These are phyloP conservation scores for Malus hybrid DNA, from an alignment of 331 rosid genomes.

Conservation along the genomic window DNA sequence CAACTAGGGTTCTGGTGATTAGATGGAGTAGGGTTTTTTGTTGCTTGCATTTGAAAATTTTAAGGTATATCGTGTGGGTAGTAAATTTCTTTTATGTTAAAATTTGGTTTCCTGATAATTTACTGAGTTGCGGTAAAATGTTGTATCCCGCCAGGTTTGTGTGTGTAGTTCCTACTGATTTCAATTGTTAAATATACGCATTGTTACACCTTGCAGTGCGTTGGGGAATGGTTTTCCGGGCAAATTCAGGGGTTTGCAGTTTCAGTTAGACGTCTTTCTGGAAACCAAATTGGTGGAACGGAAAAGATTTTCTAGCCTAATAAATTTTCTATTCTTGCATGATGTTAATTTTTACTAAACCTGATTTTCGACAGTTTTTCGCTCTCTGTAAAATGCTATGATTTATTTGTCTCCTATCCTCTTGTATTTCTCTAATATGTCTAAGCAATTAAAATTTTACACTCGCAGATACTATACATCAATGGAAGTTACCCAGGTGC, in stretches of 20 bases:
- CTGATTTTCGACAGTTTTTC: neutral
- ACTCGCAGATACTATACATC: conserved; percentile 25
- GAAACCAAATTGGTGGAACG: neutral
- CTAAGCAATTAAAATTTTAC: neutral
- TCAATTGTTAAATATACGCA: neutral
- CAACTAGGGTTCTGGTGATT: neutral
- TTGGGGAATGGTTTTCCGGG: too few species aligned
- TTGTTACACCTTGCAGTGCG: neutral
- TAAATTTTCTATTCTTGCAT: neutral
- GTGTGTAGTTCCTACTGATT: neutral
- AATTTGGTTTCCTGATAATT: neutral
- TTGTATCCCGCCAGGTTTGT: neutral
- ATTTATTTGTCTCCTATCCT: neutral
- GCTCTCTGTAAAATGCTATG: neutral
- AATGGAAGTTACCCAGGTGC: conserved; percentile 78
- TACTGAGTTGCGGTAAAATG: neutral
- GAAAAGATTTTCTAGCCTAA: neutral
- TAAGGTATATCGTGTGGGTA: neutral
- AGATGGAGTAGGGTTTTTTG: neutral
- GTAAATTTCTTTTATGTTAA: neutral
- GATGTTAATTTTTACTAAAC: neutral
- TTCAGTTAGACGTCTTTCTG: neutral
- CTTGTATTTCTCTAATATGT: neutral
- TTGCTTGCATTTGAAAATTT: neutral
- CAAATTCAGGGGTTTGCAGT: neutral